Percentiles rank a stretch among this genome's conserved stretches.
phyloP scores from a whole-genome alignment of 345 rosid genomes.

The Salix arbutifolia region DNA sequence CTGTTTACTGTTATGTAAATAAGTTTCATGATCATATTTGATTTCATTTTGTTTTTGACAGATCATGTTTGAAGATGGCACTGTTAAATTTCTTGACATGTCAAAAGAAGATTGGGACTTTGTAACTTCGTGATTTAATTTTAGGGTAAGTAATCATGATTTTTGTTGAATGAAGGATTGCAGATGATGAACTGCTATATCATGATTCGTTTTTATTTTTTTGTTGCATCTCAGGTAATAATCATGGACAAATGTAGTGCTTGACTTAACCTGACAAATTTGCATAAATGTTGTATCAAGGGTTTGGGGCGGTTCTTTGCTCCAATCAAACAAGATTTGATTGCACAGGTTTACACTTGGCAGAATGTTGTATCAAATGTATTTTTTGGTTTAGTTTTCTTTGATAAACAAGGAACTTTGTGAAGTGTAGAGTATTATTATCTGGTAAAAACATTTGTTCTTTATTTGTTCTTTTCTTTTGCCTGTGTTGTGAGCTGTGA shows the following conservation, averaged over 20 bases:
- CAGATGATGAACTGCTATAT: background rate
- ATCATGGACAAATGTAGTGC: background rate
- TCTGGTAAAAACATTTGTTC: background rate
- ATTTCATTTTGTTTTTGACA: slow-evolving; percentile 22
- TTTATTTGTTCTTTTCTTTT: background rate
- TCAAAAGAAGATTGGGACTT: slow-evolving; percentile 67
- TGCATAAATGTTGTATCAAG: background rate
- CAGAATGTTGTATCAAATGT: background rate
- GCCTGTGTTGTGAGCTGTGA: background rate
- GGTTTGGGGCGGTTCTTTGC: background rate
- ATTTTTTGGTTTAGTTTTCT: background rate
- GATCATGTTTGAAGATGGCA: slow-evolving; percentile 82
- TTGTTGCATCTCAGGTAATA: background rate
- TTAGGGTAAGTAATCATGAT: background rate
- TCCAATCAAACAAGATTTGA: background rate
- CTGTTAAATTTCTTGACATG: slow-evolving; percentile 54
- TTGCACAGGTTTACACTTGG: background rate
- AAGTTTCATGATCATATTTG: background rate
- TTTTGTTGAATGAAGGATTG: background rate
- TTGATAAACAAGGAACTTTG: background rate
- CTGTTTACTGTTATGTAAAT: background rate
- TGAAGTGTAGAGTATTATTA: background rate
- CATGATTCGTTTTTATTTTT: background rate
- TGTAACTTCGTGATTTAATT: slow-evolving; percentile 23
- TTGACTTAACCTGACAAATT: background rate